Base-by-base conservation (phyloP, 305 asterid genomes). In the Fraxinus xanthoxyloides region DNA sequence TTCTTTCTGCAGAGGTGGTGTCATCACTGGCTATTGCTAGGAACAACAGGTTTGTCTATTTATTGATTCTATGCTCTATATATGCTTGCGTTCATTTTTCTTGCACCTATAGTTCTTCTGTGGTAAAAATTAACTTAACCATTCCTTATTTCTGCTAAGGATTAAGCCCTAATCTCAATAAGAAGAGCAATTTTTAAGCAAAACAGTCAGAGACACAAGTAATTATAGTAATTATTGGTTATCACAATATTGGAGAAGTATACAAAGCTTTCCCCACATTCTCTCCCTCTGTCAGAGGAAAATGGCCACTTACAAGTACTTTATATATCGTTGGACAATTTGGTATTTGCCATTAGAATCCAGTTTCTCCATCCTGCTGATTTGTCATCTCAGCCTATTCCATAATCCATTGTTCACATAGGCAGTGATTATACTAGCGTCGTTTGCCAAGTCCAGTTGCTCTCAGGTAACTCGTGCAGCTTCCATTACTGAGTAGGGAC, bases 1-100 rank as follows among this genome's bases (percentile, higher is more conserved):
- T 51, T 79, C 86, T 83, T 63, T 83, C 86, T 43, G 86, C 81
- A 13, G 86, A 79, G 35, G 86, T 79, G 38, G 86, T 83, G 21
- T 83, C 86, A 56, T 61, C 77, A 10, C 23, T 83, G 32, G 77
- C 86, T 40, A 56, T 30, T 83, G 72, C 78, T 26, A 77, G 65
- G 72, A 75, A 75, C 51, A 67, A 79, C 77, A 83, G 86, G 86
- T 78, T 4, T 10, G 77, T 70, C 69, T 21, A 19, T 43, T 13
- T 23, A 24, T 21, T 19, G 12, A 15, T 43, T 17, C 24, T 76
- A 23, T 76, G 67, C 24, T 46, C 7, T 46, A 2, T 10, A 43
- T 3, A 10, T 65, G 48, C 69, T 67, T 76, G 65, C 77, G 30
- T 59, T 75, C 69, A 21, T 59, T 7, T 59, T 21, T 76, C 77